Percentiles rank a stretch among this genome's conserved stretches.
phyloP scores from a whole-genome alignment of 495 filamentous ascomycete genomes.

The Extremus antarcticus region DNA sequence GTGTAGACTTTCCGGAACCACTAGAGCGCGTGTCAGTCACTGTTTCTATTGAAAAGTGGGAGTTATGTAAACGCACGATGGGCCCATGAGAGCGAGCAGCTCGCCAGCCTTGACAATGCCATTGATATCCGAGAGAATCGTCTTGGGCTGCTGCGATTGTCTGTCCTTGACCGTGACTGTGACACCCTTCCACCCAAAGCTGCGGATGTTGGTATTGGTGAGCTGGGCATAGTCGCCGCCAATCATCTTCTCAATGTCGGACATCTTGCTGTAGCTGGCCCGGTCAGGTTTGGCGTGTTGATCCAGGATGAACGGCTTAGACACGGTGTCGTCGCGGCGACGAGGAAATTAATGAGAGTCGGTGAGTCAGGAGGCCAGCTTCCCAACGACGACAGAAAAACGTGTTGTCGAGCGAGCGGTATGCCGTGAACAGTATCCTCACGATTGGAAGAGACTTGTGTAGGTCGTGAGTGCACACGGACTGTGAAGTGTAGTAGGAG shows the following conservation, averaged over 20 bases:
- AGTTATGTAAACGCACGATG: slow-evolving; percentile 31
- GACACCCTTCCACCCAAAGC: slow-evolving; percentile 50
- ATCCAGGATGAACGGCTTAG: not conserved
- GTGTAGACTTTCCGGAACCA: slow-evolving; percentile 67
- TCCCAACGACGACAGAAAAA: slow-evolving; percentile 7
- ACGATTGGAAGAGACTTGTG: not conserved
- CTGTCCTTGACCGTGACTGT: slow-evolving; percentile 60
- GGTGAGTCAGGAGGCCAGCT: slow-evolving; percentile 2
- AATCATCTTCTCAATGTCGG: slow-evolving; percentile 30
- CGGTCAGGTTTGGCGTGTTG: slow-evolving; percentile 1
- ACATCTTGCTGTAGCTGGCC: slow-evolving; percentile 19
- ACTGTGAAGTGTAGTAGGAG: not conserved
- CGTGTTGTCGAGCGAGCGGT: not conserved
- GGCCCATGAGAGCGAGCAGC: slow-evolving; percentile 66
- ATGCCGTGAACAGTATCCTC: not conserved
- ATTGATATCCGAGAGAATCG: slow-evolving; percentile 42
- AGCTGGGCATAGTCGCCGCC: slow-evolving; percentile 29
- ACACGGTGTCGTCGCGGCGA: not conserved
- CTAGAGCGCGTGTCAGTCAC: slow-evolving; percentile 11
- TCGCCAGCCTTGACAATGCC: slow-evolving; percentile 52
- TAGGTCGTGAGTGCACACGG: not conserved
- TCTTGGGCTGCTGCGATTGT: slow-evolving; percentile 46
- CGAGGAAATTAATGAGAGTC: not conserved
- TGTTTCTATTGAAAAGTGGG: not conserved
- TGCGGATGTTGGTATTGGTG: slow-evolving; percentile 31